Evolutionary conservation across 2,329 filamentous ascomycete species (phyloP).

Genomic region (Drechslerella coelobrocha): DNA sequence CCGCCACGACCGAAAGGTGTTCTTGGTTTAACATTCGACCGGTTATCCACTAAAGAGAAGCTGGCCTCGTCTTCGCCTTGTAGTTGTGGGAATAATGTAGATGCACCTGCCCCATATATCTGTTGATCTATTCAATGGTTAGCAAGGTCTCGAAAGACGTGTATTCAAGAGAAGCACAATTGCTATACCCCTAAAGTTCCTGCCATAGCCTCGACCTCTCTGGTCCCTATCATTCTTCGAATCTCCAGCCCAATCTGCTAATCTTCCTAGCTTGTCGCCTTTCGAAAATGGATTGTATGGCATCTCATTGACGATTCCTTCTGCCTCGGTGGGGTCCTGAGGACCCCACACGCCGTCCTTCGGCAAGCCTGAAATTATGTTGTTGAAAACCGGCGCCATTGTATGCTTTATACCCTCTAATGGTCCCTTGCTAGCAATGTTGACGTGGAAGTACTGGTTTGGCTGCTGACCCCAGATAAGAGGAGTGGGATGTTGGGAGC

Average conservation of each 20-base stretch:
- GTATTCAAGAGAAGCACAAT: neutral
- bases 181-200: conserved; percentile 82
- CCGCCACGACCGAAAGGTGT: conserved; percentile 78
- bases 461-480: conserved; percentile 19
- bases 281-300: conserved; percentile 98
- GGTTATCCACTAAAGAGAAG: conserved; percentile 97
- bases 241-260: conserved; percentile 97
- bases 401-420: conserved; percentile 9
- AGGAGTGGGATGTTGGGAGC: conserved; percentile 27
- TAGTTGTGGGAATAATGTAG: conserved; percentile 86
- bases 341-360: conserved; percentile 75
- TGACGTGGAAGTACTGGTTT: conserved; percentile 1
- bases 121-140: conserved; percentile 74
- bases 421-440: conserved; percentile 4
- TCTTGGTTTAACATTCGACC: conserved; percentile 82
- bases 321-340: conserved; percentile 68
- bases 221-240: conserved; percentile 64
- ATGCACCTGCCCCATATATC: conserved; percentile 90
- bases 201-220: conserved; percentile 84
- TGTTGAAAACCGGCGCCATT: conserved; percentile 45
- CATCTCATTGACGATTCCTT: conserved; percentile 91
- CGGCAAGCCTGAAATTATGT: conserved; percentile 33
- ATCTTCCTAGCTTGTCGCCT: conserved; percentile 96
- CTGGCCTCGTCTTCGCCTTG: conserved; percentile 93
- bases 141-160: conserved; percentile 4